Percentiles rank a stretch among this genome's conserved stretches.
Evolutionary conservation across 2,329 filamentous ascomycete species (phyloP).

Genomic region (Cercospora sp.): DNA sequence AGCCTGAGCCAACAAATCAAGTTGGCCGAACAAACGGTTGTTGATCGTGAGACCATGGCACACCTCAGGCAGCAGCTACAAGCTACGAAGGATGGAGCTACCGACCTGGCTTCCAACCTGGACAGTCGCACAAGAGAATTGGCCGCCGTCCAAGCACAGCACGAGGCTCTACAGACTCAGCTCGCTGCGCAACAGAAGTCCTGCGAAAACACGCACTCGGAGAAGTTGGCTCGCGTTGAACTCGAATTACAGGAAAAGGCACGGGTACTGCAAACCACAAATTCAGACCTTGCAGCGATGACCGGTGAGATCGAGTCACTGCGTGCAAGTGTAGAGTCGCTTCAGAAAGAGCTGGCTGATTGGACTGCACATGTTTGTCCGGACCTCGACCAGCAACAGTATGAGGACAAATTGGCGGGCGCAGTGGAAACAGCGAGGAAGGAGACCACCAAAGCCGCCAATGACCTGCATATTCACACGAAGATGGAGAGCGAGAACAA

Average conservation of each 20-base stretch:
- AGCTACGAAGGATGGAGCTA: conserved; percentile 6
- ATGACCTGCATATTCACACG: conserved; percentile 11
- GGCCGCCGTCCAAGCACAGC: conserved; percentile 2
- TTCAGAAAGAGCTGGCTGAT: conserved; percentile 1
- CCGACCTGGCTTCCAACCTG: conserved; percentile 13
- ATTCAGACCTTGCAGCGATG: background rate
- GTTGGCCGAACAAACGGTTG: conserved; percentile 20
- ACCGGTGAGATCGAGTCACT: background rate
- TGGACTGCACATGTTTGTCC: background rate
- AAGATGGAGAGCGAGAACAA: conserved; percentile 21
- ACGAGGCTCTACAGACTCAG: background rate
- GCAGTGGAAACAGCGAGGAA: background rate
- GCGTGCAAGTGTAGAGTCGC: background rate
- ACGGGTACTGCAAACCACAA: background rate
- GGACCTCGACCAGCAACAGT: background rate
- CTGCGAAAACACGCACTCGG: background rate
- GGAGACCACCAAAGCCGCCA: conserved; percentile 15
- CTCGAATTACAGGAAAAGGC: conserved; percentile 2
- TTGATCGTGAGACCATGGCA: conserved; percentile 21
- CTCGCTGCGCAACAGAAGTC: background rate
- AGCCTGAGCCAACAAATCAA: conserved; percentile 25
- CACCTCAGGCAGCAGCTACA: conserved; percentile 24
- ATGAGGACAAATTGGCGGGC: background rate
- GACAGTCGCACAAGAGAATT: background rate
- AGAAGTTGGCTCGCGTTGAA: conserved; percentile 2